Conservation (phyloP, 2,329 filamentous ascomycete genomes). For the Diaporthe australafricana region DNA sequence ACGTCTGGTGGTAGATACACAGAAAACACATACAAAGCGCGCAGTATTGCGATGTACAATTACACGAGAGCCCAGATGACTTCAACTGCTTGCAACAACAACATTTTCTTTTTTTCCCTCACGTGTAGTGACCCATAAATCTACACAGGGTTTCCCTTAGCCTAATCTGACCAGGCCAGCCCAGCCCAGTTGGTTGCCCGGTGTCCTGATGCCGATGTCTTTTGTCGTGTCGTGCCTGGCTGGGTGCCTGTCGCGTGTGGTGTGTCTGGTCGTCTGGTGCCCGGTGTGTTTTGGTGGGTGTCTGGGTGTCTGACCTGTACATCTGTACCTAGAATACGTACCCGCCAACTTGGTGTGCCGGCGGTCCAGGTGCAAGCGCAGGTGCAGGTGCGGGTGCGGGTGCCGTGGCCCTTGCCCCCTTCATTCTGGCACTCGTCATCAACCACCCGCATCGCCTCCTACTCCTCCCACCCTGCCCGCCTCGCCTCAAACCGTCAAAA, state of each 20-base stretch:
- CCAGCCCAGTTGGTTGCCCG: neutral
- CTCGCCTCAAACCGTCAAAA: slow-evolving; percentile 28
- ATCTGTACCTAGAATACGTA: neutral
- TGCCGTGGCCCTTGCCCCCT: slow-evolving; percentile 30
- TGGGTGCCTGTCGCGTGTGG: neutral
- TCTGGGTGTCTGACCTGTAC: neutral
- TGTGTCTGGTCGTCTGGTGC: neutral
- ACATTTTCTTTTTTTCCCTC: neutral
- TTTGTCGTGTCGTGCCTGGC: neutral
- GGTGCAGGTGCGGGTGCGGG: neutral
- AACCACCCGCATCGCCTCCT: slow-evolving; percentile 6
- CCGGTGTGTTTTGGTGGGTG: neutral
- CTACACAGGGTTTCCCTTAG: slow-evolving; percentile 19
- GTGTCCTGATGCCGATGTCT: neutral
- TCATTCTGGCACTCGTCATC: slow-evolving; percentile 30
- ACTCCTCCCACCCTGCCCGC: neutral
- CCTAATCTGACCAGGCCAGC: neutral
- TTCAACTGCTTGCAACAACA: neutral
- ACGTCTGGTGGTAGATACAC: neutral
- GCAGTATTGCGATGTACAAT: neutral
- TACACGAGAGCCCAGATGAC: neutral
- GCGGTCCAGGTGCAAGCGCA: neutral
- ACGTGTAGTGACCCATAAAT: slow-evolving; percentile 18
- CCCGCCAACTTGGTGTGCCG: neutral
- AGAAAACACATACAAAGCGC: neutral